Base-by-base conservation (phyloP, 2,329 filamentous ascomycete genomes). In the Coniosporium tulheliwenetii region DNA sequence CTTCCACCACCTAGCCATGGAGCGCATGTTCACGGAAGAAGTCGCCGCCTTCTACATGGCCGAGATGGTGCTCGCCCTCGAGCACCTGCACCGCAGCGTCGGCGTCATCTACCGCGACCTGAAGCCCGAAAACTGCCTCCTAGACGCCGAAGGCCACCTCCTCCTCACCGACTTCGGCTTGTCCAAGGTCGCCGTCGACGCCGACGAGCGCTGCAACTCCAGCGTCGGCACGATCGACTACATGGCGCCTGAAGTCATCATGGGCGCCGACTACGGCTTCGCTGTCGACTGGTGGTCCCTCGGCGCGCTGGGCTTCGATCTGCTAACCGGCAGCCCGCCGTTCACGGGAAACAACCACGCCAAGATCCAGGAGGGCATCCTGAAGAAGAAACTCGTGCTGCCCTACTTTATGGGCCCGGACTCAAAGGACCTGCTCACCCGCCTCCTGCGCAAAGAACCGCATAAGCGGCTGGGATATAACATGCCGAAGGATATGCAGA, bases 281-380 rank as follows among this genome's bases (percentile, higher is more conserved):
- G 80, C 86, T 1, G 93, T 95, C 13, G 91, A 98, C 64, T 98
- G 89, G 89, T 98, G 91, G 91, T 94, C 87, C 4, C 79, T 98
- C 37, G 91, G 93, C 31, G 87, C 89, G 2, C 73, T 98, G 37
- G 86, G 85, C 30, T 93, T 80, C 59, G 91, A 98, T 58, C 69
- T 98, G 31, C 79, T 98, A 58, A 96, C 89, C 8, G 91, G 93
- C 40, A 79, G 79, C 41, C 86, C 89, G 8, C 91, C 93, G 0
- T 98, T 96, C 65, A 77, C 77, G 19, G 91, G 85, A 36, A 79
- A 80, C 59, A 96, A 95, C 64, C 79, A 93, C 57, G 79, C 85
- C 55, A 96, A 94, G 67, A 87, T 95, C 47, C 85, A 94, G 60
- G 82, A 95, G 52, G 93, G 91, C 58, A 98, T 98, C 52, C 69